Percentiles rank a stretch among this genome's conserved stretches.
Conservation (phyloP, 1,284 basidiomycete species). For the Fomitiporia mediterranea region DNA sequence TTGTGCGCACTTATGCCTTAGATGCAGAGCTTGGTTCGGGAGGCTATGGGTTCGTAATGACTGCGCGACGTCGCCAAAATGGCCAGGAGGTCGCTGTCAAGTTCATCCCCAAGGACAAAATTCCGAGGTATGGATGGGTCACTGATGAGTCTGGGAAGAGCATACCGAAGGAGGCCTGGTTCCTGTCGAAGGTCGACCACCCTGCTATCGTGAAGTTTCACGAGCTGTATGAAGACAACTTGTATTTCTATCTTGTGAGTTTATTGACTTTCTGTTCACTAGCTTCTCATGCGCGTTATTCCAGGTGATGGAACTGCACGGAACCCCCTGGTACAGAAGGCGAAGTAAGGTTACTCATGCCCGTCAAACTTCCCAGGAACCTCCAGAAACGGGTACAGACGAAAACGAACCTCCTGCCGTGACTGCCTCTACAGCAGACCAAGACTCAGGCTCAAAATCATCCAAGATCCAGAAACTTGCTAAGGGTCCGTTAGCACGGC, state of each 20-base stretch:
- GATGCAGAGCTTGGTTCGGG: conserved; percentile 83
- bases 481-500: conserved; percentile 22
- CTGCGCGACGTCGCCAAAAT: conserved; percentile 53
- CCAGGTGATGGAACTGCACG: conserved; percentile 89
- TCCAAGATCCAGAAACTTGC: background rate
- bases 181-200: conserved; percentile 73
- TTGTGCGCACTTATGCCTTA: conserved; percentile 64
- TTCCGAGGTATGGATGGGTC: conserved; percentile 78
- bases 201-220: conserved; percentile 79
- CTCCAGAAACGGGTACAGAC: background rate
- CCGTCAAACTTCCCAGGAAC: background rate
- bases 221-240: conserved; percentile 77
- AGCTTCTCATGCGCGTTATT: conserved; percentile 9
- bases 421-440: background rate
- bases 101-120: conserved; percentile 85
- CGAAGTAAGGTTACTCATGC: conserved; percentile 1
- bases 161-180: conserved; percentile 78
- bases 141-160: conserved; percentile 54
- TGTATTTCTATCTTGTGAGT: conserved; percentile 84
- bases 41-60: conserved; percentile 91
- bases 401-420: background rate
- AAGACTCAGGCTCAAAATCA: background rate
- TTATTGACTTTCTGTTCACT: conserved; percentile 3
- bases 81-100: conserved; percentile 83
- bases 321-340: conserved; percentile 66